Conservation (phyloP, 106 monocot genomes). For the Apostasia shenzhenica region DNA sequence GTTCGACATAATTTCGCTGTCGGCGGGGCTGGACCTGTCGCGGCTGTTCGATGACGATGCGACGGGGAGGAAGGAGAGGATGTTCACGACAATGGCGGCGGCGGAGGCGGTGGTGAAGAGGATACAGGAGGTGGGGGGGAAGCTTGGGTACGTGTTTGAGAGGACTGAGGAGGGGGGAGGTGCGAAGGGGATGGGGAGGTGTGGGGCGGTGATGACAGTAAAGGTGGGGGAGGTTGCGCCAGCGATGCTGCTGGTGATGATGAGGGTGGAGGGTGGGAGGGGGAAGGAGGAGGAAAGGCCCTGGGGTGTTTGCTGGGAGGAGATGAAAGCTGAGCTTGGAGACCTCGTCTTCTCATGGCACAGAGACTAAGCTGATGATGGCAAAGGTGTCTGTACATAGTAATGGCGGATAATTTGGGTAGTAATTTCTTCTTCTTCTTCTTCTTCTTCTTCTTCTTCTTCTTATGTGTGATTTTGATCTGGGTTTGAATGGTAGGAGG, state of each 20-base stretch:
- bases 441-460: too few relatives aligned
- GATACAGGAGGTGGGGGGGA: slow-evolving; percentile 11
- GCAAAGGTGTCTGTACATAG: too few relatives aligned
- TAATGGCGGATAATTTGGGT: too few relatives aligned
- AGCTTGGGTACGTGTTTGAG: slow-evolving; percentile 21
- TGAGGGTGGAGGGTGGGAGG: slow-evolving; percentile 11
- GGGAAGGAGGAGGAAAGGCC: not conserved
- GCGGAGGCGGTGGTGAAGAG: slow-evolving; percentile 14
- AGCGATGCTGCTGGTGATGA: slow-evolving; percentile 20
- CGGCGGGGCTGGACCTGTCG: slow-evolving; percentile 22
- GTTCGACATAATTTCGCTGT: slow-evolving; percentile 30
- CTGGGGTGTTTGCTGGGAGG: slow-evolving; percentile 22
- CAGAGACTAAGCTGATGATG: not conserved
- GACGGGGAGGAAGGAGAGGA: slow-evolving; percentile 1
- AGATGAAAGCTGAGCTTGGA: slow-evolving; percentile 29
- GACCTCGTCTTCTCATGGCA: slow-evolving; percentile 45
- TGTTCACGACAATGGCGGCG: slow-evolving; percentile 19
- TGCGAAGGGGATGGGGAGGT: not conserved
- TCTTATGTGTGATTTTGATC: too few relatives aligned
- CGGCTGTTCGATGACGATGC: slow-evolving; percentile 18
- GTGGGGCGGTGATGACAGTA: slow-evolving; percentile 16
- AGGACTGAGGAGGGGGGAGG: slow-evolving; percentile 7
- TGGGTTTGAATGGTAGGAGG: too few relatives aligned
- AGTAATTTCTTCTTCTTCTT: too few relatives aligned
- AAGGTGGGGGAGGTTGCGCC: slow-evolving; percentile 20